Conservation (phyloP, 2,329 filamentous ascomycete species). For the Polytolypa hystricis region DNA sequence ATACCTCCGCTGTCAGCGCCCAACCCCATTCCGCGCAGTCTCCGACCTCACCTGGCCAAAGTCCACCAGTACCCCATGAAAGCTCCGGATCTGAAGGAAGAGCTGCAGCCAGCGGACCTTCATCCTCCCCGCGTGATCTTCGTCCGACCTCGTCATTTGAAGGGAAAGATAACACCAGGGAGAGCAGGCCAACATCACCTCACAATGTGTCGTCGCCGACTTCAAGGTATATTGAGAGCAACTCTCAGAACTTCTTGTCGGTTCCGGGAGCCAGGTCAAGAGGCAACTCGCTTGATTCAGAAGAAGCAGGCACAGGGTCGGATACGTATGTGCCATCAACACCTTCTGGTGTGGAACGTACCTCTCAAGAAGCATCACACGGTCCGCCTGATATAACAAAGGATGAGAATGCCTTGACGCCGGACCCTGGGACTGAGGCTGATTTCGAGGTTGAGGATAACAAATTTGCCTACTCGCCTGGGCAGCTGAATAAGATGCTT, state of each 20-base stretch:
- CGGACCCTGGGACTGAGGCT: constrained; percentile 60
- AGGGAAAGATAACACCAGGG: constrained; percentile 34
- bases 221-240: constrained; percentile 39
- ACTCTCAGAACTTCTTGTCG: constrained; percentile 46
- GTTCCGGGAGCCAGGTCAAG: constrained; percentile 54
- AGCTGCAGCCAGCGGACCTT: constrained; percentile 20
- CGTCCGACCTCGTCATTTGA: constrained; percentile 48
- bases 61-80: constrained; percentile 29
- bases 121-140: constrained; percentile 38
- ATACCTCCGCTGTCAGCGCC: constrained; percentile 43
- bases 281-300: constrained; percentile 54
- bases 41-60: constrained; percentile 25
- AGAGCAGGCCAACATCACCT: constrained; percentile 53
- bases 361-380: constrained; percentile 30
- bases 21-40: constrained; percentile 23
- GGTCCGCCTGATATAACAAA: constrained; percentile 42
- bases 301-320: constrained; percentile 44
- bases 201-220: constrained; percentile 57
- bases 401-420: constrained; percentile 51
- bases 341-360: constrained; percentile 30
- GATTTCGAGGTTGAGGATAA: constrained; percentile 59
- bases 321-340: constrained; percentile 41
- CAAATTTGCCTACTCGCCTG: constrained; percentile 61
- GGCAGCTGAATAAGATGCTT: constrained; percentile 63
- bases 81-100: constrained; percentile 23